phyloP scores from a whole-genome alignment of 805 yeast genomes.

The Trichomonascus vanleenenianus region DNA sequence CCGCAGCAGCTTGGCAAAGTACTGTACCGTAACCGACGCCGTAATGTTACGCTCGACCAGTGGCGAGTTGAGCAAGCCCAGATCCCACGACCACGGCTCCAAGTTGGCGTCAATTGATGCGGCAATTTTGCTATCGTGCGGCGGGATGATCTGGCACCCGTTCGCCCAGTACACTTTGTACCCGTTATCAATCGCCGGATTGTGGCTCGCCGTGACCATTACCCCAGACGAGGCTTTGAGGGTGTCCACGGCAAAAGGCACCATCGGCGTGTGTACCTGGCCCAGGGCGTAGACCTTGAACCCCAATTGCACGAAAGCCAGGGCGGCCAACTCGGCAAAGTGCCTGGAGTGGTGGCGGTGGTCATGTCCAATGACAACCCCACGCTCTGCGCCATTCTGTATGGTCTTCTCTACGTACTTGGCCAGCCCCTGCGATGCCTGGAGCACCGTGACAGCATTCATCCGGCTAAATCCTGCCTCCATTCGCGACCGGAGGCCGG shows the following conservation, averaged over 20 bases:
- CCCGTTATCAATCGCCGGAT: conserved; percentile 62
- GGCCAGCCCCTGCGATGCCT: conserved; percentile 55
- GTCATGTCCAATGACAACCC: conserved; percentile 82
- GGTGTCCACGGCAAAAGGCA: conserved; percentile 74
- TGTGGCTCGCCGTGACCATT: conserved; percentile 80
- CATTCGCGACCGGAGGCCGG: conserved; percentile 84
- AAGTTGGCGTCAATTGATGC: conserved; percentile 50
- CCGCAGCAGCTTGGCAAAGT: conserved; percentile 8
- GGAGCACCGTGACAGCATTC: conserved; percentile 83
- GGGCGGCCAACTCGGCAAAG: conserved; percentile 74
- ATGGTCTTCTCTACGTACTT: conserved; percentile 26
- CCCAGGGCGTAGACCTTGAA: conserved; percentile 50
- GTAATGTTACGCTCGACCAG: conserved; percentile 8
- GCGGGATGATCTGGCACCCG: conserved; percentile 95
- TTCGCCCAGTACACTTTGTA: conserved; percentile 89
- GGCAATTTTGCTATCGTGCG: conserved; percentile 75
- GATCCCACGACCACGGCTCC: conserved; percentile 51
- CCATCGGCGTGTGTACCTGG: conserved; percentile 77
- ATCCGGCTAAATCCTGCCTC: conserved; percentile 84
- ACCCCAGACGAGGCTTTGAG: conserved; percentile 68
- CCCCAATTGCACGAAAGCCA: conserved; percentile 62
- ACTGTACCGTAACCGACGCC: conserved; percentile 13
- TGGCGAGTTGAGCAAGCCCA: conserved; percentile 33
- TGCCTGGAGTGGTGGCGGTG: conserved; percentile 74
- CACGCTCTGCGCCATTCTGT: conserved; percentile 27